Evolutionary conservation across 371 early-diverging fungal species (phyloP).

Genomic region (Lichtheimia hyalospora): DNA sequence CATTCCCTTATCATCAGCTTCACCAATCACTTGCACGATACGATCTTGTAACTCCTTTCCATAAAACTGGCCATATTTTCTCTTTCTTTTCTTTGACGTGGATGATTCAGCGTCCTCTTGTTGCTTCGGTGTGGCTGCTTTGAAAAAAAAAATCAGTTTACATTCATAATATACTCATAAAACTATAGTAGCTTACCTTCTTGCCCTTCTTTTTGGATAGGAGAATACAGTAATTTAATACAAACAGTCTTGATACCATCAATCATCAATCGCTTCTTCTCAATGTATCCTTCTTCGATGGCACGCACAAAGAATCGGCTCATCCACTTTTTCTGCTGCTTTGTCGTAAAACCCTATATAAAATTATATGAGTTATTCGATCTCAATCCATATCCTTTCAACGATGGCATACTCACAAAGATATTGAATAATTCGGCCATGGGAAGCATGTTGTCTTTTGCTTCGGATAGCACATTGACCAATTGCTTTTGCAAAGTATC

Average conservation of each 20-base stretch:
- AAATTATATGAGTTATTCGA: too few species aligned
- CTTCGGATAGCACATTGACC: conserved; percentile 4
- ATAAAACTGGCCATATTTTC: not conserved
- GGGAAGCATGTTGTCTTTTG: conserved; percentile 5
- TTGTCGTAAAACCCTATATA: conserved; percentile 9
- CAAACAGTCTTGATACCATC: not conserved
- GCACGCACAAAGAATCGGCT: conserved; percentile 4
- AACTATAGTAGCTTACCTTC: not conserved
- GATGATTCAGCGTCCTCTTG: not conserved
- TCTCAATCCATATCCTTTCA: too few species aligned
- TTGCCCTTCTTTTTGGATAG: not conserved
- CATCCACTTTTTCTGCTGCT: conserved; percentile 13
- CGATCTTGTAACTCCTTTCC: not conserved
- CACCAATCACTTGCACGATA: not conserved
- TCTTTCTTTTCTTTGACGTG: not conserved
- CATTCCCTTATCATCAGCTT: conserved; percentile 2
- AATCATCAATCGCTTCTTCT: conserved; percentile 9
- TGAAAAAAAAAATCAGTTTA: too few species aligned
- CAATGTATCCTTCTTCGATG: conserved; percentile 10
- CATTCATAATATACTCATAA: too few species aligned
- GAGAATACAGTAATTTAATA: not conserved
- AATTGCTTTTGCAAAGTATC: not conserved
- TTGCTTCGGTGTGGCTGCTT: not conserved
- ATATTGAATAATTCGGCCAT: conserved; percentile 2
- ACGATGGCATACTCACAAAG: not conserved